Base-by-base conservation (phyloP, 2,329 filamentous ascomycete genomes). In the Diaporthe batatas region DNA sequence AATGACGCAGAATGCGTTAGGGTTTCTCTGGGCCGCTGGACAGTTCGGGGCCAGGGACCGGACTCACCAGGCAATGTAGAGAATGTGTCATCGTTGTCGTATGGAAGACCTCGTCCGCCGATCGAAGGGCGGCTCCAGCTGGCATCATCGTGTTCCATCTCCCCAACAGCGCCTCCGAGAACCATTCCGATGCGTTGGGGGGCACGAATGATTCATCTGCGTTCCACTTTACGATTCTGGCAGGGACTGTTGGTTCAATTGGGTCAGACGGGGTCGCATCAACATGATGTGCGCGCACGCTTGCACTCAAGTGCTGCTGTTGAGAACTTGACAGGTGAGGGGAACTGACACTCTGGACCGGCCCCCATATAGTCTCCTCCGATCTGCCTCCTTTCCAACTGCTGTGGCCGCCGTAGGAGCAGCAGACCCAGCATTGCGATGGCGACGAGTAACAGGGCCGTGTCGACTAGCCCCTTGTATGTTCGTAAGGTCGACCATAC, bases 91-190 rank as follows among this genome's bases (percentile, higher is more conserved):
- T 80, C 4, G 83, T 81, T 2, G 82, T 83, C 2, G 82, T 83
- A 72, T 82, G 83, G 54, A 83, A 83, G 1, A 80, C 82, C 74
- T 80, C 72, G 57, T 69, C 62, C 18, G 25, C 18, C 42, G 51
- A 69, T 16, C 70, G 70, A 11, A 59, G 57, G 25, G 72, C 62
- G 55, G 62, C 54, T 49, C 53, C 53, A 42, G 55, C 59, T 6
- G 83, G 83, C 81, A 85, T 79, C 12, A 85, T 68, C 8, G 81
- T 79, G 68, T 82, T 84, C 83, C 83, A 84, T 57, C 77, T 79
- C 6, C 76, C 78, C 39, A 84, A 74, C 0, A 82, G 80, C 44
- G 82, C 75, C n/a, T 83, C 76, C 32, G 77, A 78, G 62, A 83
- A 83, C 74, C 84, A 84, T n/a, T 82, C 81, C 11, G 80, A 78